Conservation (phyloP, 1,284 basidiomycete genomes). For the Ustilago tritici region DNA sequence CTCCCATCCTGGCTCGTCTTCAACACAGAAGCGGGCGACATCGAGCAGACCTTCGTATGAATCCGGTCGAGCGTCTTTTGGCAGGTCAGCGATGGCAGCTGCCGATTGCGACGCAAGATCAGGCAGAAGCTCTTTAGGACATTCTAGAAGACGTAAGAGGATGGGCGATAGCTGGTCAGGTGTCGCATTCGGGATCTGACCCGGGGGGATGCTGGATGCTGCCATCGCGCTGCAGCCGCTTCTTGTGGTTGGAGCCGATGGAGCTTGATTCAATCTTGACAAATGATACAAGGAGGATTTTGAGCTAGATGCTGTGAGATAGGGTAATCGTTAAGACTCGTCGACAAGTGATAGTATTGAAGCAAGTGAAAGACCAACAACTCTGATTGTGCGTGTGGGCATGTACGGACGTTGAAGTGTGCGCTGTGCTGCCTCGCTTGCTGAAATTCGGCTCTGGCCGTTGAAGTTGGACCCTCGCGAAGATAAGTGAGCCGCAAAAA, state of each 20-base stretch:
- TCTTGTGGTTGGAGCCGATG: background rate
- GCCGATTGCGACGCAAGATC: conserved; percentile 52
- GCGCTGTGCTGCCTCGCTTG: conserved; percentile 1
- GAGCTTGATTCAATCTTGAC: background rate
- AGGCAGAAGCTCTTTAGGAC: conserved; percentile 32
- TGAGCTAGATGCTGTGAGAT: background rate
- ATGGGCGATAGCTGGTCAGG: conserved; percentile 53
- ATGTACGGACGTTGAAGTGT: conserved; percentile 24
- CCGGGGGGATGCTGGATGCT: conserved; percentile 36
- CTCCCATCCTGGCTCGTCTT: conserved; percentile 67
- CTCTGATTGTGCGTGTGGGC: conserved; percentile 2
- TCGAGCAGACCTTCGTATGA: conserved; percentile 68
- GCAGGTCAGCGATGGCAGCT: conserved; percentile 62
- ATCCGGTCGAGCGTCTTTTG: conserved; percentile 56
- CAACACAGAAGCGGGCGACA: conserved; percentile 67
- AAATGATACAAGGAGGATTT: background rate
- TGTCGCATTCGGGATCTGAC: conserved; percentile 52
- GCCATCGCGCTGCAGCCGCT: conserved; percentile 9
- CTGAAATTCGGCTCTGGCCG: conserved; percentile 35
- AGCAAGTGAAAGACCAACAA: background rate
- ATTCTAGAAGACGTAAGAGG: conserved; percentile 53
- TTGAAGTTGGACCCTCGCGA: conserved; percentile 22
- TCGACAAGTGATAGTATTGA: background rate
- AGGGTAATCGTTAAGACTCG: background rate
- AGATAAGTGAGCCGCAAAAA: background rate